Evolutionary conservation across 371 early-diverging fungal genomes (phyloP), one percentile per base, ranked within the genome.

Genomic region (Batkoa obscura): DNA sequence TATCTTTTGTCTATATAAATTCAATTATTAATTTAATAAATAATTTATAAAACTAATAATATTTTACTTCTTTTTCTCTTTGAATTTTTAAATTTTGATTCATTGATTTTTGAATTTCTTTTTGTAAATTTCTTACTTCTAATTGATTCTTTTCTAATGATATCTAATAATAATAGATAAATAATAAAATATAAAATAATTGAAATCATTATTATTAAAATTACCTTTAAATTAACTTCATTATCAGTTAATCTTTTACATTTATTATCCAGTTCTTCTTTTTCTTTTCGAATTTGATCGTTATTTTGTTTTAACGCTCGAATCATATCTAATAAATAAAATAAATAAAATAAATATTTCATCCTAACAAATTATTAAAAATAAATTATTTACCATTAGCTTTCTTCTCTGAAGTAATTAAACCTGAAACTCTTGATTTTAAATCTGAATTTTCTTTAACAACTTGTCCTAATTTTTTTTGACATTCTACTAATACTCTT

Each of bases 391-490:
- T n/a, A n/a, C n/a, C n/a, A n/a, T n/a, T n/a, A n/a, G n/a, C n/a
- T 33, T 68, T 70, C 59, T 73, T 75, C 56, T 82, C 82, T 12
- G 64, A 61, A 47, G 81, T 82, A 0, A 51, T 59, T 2, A 72
- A 49, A 43, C 67, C 67, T 0, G 63, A 59, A 2, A 75, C 48
- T 59, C 75, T 80, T 32, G 71, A 71, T 23, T 75, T 74, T 9
- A 78, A 65, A 9, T 80, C 72, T 0, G 75, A 57, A 2, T 72
- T 50, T 35, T 81, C 80, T 0, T 66, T 43, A 0, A 60, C 51
- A 0, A 66, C 59, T 39, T 66, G 65, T n/a, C 84, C 86, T 3
- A 81, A 60, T 60, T 80, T 81, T 59, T 73, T 72, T 56, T 74
- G 76, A 1, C 80, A 56, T 6, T 78, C 81, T 17, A 59, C 55